phyloP scores from a whole-genome alignment of 2,329 filamentous ascomycete species.

The Neofusicoccum sp. region DNA sequence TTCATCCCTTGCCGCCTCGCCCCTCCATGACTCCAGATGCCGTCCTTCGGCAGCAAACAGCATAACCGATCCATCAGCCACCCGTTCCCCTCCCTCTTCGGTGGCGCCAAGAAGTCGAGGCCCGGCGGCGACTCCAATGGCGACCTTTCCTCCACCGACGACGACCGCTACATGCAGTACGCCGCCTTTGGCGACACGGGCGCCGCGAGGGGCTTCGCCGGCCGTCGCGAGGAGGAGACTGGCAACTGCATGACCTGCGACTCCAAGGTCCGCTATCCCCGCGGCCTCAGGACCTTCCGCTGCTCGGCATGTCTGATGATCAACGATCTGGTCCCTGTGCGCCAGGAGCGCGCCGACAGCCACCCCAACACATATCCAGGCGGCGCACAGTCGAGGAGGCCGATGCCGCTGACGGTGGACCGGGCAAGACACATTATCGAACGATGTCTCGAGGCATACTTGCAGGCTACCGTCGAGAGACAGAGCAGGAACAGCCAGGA shows the following conservation, averaged over 20 bases:
- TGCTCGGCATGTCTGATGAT: conserved; percentile 83
- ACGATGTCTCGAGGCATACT: conserved; percentile 52
- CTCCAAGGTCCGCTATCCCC: conserved; percentile 76
- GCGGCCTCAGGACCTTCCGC: conserved; percentile 69
- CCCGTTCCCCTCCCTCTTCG: conserved; percentile 72
- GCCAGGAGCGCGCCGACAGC: conserved; percentile 12
- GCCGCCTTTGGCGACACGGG: not conserved
- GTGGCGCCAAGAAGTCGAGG: conserved; percentile 45
- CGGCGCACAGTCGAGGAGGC: conserved; percentile 20
- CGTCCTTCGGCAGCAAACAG: conserved; percentile 17
- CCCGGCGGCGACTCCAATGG: conserved; percentile 41
- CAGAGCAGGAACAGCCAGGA: conserved; percentile 12
- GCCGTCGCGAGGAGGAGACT: conserved; percentile 52
- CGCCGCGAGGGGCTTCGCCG: conserved; percentile 31
- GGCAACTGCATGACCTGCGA: conserved; percentile 86
- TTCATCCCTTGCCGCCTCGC: conserved; percentile 12
- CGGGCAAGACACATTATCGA: conserved; percentile 60
- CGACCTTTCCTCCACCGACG: conserved; percentile 19
- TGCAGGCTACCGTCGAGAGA: conserved; percentile 26
- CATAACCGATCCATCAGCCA: conserved; percentile 69
- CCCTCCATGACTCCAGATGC: conserved; percentile 19
- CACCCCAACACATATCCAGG: conserved; percentile 18
- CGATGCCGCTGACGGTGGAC: conserved; percentile 55
- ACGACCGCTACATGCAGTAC: not conserved
- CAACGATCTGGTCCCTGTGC: conserved; percentile 67